Base-by-base conservation (phyloP, 805 yeast genomes). In the Metschnikowia kunwiensis region DNA sequence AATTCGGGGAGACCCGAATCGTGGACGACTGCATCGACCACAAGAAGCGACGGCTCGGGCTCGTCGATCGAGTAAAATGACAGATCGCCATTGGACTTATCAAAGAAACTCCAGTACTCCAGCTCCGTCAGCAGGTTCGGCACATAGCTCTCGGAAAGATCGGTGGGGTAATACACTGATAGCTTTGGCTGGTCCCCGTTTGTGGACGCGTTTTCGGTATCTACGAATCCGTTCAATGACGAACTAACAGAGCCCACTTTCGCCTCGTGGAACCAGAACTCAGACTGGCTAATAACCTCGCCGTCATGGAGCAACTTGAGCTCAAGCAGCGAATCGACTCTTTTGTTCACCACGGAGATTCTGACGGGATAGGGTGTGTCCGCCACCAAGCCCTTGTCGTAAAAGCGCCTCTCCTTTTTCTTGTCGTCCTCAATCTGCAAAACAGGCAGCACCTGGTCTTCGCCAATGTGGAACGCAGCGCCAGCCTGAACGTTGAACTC, bases 401-500 rank as follows among this genome's bases (percentile, higher is more conserved):
- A 17, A 3, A 29, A 24, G 18, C n/a, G 24, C 8, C 11, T 7
- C 24, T n/a, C 21, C 5, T n/a, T 6, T 14, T 24, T 19, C 13
- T 12, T 24, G 8, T 32, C 24, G 17, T 17, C 6, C 9, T 18
- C n/a, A n/a, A 32, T 11, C 12, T 12, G 17, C 24, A 32, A 32
- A 8, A 17, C 9, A 6, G 29, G 23, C 24, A 10, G 13, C 24
- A 24, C 11, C 2, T 13, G 13, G 3, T 7, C 24, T 13, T 16
- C 13, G 18, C 29, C 35, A 19, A 32, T 13, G n/a, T 32, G 35
- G 8, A 32, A 9, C 5, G 35, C 16, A 5, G 18, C 16, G n/a
- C 18, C 35, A 1, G 29, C 35, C n/a, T 25, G 22, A n/a, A 32
- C 16, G n/a, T 19, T 18, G 18, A 32, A n/a, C 19, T 24, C 24